Conservation (phyloP, 306 rosid genomes). For the Quercus agrifolia region DNA sequence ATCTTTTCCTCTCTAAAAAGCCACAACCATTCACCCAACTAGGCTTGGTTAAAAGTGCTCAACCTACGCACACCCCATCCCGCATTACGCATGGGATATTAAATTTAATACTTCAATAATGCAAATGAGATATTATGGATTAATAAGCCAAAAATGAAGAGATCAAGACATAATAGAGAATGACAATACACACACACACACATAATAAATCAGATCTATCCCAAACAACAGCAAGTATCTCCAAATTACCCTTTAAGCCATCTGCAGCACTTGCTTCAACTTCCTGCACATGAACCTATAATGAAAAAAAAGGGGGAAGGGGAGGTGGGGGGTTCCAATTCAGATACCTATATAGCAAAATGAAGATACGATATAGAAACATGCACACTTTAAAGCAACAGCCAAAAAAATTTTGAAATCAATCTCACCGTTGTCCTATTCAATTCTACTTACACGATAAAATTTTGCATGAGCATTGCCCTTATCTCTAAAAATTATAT, state of each 20-base stretch:
- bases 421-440: conserved; percentile 5
- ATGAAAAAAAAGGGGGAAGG: not conserved
- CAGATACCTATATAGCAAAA: conserved; percentile 19
- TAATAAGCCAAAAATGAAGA: not conserved
- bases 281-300: conserved; percentile 84
- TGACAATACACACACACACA: not conserved
- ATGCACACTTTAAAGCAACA: conserved; percentile 3
- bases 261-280: conserved; percentile 56
- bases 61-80: no score
- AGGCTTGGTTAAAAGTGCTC: no score
- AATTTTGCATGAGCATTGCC: conserved; percentile 63
- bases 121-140: not conserved
- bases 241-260: conserved; percentile 61
- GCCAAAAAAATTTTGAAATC: conserved; percentile 17
- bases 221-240: conserved; percentile 17
- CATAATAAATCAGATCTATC: not conserved
- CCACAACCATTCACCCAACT: no score
- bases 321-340: not conserved
- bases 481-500: conserved; percentile 56
- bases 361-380: conserved; percentile 11
- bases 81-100: not conserved
- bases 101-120: not conserved
- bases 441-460: conserved; percentile 61
- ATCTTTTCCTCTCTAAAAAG: no score
- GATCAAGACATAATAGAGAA: conserved; percentile 7